Conservation (phyloP, 1,284 basidiomycete species). For the Porodaedalea pini region DNA sequence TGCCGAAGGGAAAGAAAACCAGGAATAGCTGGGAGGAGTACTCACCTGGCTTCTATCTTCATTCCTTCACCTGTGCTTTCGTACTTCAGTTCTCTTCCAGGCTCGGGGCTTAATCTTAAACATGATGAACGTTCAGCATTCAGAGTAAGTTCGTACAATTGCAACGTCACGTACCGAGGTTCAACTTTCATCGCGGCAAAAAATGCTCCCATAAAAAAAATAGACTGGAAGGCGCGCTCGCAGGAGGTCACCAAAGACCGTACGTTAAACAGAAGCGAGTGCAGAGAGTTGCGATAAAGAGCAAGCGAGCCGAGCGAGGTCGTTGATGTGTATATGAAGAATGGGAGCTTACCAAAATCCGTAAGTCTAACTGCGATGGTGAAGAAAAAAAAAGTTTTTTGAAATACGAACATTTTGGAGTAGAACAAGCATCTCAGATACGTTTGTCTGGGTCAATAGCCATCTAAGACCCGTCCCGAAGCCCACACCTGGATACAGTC, state of each 20-base stretch:
- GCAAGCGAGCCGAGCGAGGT: constrained; percentile 72
- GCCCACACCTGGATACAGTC: constrained; percentile 5
- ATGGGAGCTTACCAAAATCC: constrained; percentile 50
- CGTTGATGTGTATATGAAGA: constrained; percentile 66
- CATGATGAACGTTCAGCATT: background rate
- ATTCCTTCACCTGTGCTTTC: constrained; percentile 50
- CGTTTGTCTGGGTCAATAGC: constrained; percentile 52
- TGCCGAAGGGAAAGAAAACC: background rate
- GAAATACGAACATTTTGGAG: constrained; percentile 59
- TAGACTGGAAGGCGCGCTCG: constrained; percentile 70
- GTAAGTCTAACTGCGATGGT: background rate
- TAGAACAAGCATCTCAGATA: constrained; percentile 58
- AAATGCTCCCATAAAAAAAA: constrained; percentile 81
- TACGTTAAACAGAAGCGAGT: constrained; percentile 61
- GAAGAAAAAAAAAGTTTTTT: constrained; percentile 9
- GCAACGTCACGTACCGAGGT: constrained; percentile 37
- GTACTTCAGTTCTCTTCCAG: constrained; percentile 48
- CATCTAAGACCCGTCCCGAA: constrained; percentile 15
- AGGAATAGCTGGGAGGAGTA: background rate
- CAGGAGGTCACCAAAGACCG: constrained; percentile 56
- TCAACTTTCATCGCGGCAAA: constrained; percentile 67
- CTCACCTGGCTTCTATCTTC: constrained; percentile 65
- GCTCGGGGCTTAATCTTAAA: constrained; percentile 47
- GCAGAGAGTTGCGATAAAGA: constrained; percentile 72
- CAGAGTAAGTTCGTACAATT: background rate